Conservation (phyloP, 305 asterid species). For the Solanum hybrid region DNA sequence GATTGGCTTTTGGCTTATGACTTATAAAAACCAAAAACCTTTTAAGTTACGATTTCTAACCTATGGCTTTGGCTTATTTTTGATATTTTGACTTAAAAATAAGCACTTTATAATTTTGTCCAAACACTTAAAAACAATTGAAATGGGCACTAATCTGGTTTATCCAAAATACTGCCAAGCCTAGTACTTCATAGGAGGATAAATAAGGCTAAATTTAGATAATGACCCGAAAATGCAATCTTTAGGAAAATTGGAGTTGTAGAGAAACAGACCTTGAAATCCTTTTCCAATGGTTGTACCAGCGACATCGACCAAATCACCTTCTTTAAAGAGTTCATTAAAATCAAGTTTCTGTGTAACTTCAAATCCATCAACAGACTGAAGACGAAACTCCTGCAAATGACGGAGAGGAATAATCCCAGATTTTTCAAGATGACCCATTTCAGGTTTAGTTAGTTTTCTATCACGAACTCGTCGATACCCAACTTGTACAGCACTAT, state of each 20-base stretch:
- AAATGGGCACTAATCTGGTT: neutral
- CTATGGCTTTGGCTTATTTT: neutral
- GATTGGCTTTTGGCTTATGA: neutral
- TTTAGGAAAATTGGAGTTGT: neutral
- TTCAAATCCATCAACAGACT: slow-evolving; percentile 65
- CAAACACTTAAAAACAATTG: too few species aligned
- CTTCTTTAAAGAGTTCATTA: slow-evolving; percentile 70
- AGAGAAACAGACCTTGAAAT: slow-evolving; percentile 59
- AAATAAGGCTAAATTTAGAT: neutral
- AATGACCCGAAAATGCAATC: neutral
- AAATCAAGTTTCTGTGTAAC: slow-evolving; percentile 51
- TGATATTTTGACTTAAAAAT: neutral
- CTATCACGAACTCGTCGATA: slow-evolving; percentile 73
- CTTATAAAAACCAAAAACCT: neutral
- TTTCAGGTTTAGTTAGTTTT: slow-evolving; percentile 84
- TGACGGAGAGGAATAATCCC: slow-evolving; percentile 85
- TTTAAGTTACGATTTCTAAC: neutral
- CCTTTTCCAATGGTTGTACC: slow-evolving; percentile 93
- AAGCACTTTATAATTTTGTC: too few species aligned
- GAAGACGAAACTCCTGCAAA: slow-evolving; percentile 79
- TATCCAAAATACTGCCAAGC: neutral
- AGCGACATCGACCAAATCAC: slow-evolving; percentile 84
- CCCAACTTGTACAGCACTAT: slow-evolving; percentile 75
- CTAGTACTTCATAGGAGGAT: neutral
- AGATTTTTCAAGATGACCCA: slow-evolving; percentile 83